These are phyloP conservation scores for Fraxinus xanthoxyloides DNA, from an alignment of 305 asterid species.

Conservation along the genomic window DNA sequence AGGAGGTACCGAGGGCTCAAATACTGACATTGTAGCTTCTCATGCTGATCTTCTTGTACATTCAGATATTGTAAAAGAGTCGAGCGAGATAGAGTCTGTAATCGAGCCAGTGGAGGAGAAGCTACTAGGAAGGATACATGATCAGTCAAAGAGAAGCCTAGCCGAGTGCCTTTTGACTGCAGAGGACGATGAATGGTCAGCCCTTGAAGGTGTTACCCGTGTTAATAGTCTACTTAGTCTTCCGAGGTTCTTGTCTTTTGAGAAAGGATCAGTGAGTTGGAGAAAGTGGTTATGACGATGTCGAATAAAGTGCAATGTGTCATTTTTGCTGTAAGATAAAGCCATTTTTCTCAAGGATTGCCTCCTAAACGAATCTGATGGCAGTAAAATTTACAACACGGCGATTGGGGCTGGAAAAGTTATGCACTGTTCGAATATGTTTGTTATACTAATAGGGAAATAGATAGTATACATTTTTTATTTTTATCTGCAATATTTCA, in stretches of 20 bases:
- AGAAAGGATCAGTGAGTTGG: conserved; percentile 44
- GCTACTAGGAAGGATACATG: conserved; percentile 31
- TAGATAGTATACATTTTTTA: background rate
- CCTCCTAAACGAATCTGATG: background rate
- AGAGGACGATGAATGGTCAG: conserved; percentile 93
- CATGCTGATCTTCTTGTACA: background rate
- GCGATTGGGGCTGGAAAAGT: background rate
- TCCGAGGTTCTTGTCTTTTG: conserved; percentile 82
- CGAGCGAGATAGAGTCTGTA: conserved; percentile 71
- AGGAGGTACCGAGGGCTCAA: background rate
- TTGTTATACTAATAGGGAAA: background rate
- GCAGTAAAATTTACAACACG: background rate
- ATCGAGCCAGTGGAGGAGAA: conserved; percentile 46
- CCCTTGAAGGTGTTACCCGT: conserved; percentile 86
- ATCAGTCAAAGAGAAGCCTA: conserved; percentile 84
- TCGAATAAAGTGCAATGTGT: background rate
- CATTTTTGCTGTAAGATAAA: background rate
- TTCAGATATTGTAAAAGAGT: background rate
- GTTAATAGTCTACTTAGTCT: conserved; percentile 91
- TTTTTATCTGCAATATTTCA: background rate
- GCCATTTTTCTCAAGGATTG: background rate
- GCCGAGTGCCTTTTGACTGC: conserved; percentile 84
- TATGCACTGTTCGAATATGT: background rate
- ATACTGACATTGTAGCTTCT: background rate
- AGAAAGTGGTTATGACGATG: conserved; percentile 71